These are phyloP conservation scores for Nymphaea colorata DNA, from an alignment of 164 flowering plant genomes.

Conservation along the genomic window DNA sequence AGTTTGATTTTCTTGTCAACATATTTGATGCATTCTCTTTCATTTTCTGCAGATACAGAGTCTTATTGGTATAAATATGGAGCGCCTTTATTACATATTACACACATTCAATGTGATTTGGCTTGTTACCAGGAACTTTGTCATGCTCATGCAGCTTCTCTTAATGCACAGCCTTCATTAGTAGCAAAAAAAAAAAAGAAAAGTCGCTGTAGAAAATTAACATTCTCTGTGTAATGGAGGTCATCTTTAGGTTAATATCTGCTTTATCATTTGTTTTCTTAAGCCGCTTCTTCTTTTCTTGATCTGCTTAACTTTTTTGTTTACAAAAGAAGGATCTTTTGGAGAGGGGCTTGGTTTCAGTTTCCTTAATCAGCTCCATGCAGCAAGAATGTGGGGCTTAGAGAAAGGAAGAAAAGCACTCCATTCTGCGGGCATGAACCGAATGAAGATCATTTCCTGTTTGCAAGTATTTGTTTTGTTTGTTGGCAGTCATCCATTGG, in stretches of 20 bases:
- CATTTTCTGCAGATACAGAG: conserved; percentile 48
- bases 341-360: not conserved
- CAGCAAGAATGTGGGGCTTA: no score
- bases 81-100: conserved; percentile 86
- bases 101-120: conserved; percentile 85
- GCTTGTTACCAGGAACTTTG: conserved; percentile 86
- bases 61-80: conserved; percentile 70
- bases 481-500: conserved; percentile 59
- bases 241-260: conserved; percentile 60
- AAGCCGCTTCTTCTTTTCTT: not conserved
- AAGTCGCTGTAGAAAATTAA: conserved; percentile 67
- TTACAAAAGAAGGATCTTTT: no score
- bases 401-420: no score
- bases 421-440: not conserved
- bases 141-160: conserved; percentile 62
- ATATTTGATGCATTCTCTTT: not conserved
- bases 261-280: not conserved
- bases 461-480: no score
- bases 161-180: conserved; percentile 81
- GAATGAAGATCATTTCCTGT: not conserved
- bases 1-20: not conserved
- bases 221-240: conserved; percentile 94
- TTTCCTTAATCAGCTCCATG: no score
- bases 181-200: conserved; percentile 68
- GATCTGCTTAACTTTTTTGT: not conserved